Evolutionary conservation across 108 stramenopile genomes (phyloP), one percentile per base, ranked within the genome.

Genomic region (Cylindrotheca fusiformis): DNA sequence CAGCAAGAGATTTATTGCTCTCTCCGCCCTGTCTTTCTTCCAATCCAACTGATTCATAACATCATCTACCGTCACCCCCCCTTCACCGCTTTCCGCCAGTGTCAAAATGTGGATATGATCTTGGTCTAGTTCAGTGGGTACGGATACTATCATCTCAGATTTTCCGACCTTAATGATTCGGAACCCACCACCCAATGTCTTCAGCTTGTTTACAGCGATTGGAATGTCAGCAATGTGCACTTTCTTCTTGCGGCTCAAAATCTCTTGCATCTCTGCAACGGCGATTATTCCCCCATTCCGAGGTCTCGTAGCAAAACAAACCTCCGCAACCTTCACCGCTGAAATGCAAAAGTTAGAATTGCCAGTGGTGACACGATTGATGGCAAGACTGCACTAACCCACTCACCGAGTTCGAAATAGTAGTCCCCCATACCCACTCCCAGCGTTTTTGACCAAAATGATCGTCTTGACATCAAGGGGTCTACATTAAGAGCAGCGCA

Each of bases 351-450:
- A n/a, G n/a, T n/a, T n/a, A n/a, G n/a, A n/a, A n/a, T n/a, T n/a
- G n/a, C n/a, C n/a, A n/a, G n/a, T n/a, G n/a, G n/a, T n/a, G n/a
- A n/a, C n/a, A n/a, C n/a, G n/a, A n/a, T n/a, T n/a, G n/a, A n/a
- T n/a, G n/a, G n/a, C n/a, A n/a, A n/a, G n/a, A n/a, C n/a, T n/a
- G n/a, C n/a, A n/a, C n/a, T n/a, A n/a, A n/a, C n/a, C n/a, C n/a
- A n/a, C n/a, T n/a, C n/a, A n/a, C n/a, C 86, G n/a, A 99, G 76
- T 68, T 99, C 98, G 78, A 96, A 98, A 78, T 98, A 99, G 67
- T 96, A 99, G 56, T 97, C 95, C 2, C 98, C 98, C 25, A 74
- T 62, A 2, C 65, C 72, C 2, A 67, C 72, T n/a, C 72, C 72
- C 30, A 74, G 33, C 4, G 72, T 66, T 30, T 74, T 74, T 29